These are phyloP conservation scores for Phytomonas sp. DNA, from an alignment of 208 protist species.

Conservation along the genomic window DNA sequence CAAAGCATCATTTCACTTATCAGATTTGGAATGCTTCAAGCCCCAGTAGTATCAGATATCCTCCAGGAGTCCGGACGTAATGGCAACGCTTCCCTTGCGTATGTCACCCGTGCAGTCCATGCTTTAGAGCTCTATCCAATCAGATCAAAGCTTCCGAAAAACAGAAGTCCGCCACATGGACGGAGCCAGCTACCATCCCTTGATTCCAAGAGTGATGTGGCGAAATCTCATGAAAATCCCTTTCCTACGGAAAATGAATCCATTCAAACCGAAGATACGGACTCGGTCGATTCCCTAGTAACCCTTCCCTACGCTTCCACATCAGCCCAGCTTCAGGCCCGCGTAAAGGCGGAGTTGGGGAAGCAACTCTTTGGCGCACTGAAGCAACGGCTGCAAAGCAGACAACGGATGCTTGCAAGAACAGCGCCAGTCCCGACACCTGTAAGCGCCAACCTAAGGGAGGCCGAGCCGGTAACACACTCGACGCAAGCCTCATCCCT, in stretches of 20 bases:
- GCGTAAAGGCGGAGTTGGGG: not conserved
- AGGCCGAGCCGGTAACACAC: not conserved
- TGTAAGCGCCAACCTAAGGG: not conserved
- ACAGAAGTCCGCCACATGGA: not conserved
- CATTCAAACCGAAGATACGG: not conserved
- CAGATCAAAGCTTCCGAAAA: not conserved
- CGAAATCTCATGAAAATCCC: not conserved
- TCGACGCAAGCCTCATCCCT: not conserved
- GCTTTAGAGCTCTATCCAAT: not conserved
- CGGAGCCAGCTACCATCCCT: not conserved
- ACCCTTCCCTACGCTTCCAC: not conserved
- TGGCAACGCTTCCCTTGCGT: not conserved
- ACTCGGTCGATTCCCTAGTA: not conserved
- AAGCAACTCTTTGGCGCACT: not conserved
- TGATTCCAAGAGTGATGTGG: not conserved
- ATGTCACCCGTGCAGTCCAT: not conserved
- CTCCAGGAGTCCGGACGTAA: not conserved
- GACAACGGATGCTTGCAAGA: not conserved
- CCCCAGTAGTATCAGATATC: not conserved
- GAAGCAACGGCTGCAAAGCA: not conserved
- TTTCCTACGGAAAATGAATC: not conserved
- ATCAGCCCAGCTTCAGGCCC: not conserved
- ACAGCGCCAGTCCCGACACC: no score
- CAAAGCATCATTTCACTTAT: not conserved
- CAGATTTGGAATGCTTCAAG: not conserved